phyloP scores from a whole-genome alignment of 2,329 filamentous ascomycete species.

The Chrysosporium queenslandicum region DNA sequence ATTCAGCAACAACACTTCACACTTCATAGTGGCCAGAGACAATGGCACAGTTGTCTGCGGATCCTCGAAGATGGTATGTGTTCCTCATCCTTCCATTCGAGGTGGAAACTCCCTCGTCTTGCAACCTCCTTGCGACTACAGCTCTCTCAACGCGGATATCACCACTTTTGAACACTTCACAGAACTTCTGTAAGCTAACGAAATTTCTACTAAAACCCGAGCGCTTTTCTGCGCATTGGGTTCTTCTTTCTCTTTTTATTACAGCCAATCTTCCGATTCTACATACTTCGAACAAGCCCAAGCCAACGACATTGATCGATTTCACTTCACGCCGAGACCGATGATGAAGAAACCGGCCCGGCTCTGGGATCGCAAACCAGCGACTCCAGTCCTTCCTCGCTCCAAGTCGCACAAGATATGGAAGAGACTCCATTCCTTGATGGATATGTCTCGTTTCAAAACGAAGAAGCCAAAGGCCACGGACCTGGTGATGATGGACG shows the following conservation, averaged over 20 bases:
- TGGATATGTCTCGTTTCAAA: background rate
- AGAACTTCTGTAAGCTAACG: background rate
- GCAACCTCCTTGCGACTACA: no score
- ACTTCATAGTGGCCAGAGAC: background rate
- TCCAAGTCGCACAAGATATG: slow-evolving; percentile 38
- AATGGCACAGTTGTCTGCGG: slow-evolving; percentile 6
- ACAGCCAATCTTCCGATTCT: background rate
- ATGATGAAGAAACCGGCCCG: slow-evolving; percentile 28
- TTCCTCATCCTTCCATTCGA: background rate
- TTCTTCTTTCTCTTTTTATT: background rate
- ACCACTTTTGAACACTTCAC: background rate
- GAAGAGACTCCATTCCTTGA: slow-evolving; percentile 35
- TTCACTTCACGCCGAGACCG: slow-evolving; percentile 36
- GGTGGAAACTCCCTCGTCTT: no score
- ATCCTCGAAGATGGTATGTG: slow-evolving; percentile 7
- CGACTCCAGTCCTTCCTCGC: slow-evolving; percentile 32
- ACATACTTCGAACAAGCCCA: background rate
- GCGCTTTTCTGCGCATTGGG: background rate
- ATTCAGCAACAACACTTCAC: background rate
- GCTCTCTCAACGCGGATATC: no score
- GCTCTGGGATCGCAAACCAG: slow-evolving; percentile 39
- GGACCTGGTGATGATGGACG: slow-evolving; percentile 13
- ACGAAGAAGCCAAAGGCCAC: slow-evolving; percentile 14
- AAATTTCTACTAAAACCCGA: background rate
- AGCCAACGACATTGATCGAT: slow-evolving; percentile 18